phyloP scores from a whole-genome alignment of 371 early-diverging fungal species.

The Syncephalastrum racemosum region DNA sequence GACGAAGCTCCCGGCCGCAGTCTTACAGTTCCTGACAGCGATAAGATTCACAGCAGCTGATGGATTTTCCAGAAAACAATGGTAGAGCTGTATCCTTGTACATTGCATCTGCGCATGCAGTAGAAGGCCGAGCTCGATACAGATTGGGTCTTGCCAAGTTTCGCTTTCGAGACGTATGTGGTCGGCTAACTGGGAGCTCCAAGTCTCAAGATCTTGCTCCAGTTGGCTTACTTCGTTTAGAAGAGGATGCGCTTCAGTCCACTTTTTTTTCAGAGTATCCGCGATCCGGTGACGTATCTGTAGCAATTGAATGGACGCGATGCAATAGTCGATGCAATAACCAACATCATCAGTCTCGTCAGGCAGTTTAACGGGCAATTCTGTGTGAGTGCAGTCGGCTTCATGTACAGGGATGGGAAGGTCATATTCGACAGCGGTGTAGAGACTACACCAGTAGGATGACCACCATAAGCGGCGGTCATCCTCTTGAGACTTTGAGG shows the following conservation, averaged over 20 bases:
- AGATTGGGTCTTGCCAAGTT: slow-evolving; percentile 4
- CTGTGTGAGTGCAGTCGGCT: neutral
- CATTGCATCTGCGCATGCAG: slow-evolving; percentile 10
- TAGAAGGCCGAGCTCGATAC: slow-evolving; percentile 15
- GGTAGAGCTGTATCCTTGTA: slow-evolving; percentile 15
- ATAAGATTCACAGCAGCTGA: slow-evolving; percentile 9
- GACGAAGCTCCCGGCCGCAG: slow-evolving; percentile 1
- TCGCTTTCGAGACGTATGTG: neutral
- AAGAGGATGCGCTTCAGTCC: slow-evolving; percentile 3
- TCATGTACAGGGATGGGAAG: slow-evolving; percentile 10
- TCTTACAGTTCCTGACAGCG: slow-evolving; percentile 10
- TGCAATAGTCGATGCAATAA: slow-evolving; percentile 21
- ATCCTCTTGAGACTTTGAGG: slow-evolving; percentile 6
- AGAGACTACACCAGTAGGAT: slow-evolving; percentile 22
- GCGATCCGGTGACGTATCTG: slow-evolving; percentile 11
- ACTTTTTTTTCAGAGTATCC: neutral
- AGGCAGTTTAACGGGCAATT: slow-evolving; percentile 8
- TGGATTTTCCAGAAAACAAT: slow-evolving; percentile 18
- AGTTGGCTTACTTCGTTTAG: slow-evolving; percentile 9
- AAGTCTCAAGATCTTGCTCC: slow-evolving; percentile 9
- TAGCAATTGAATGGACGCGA: slow-evolving; percentile 17
- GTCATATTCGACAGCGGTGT: slow-evolving; percentile 13
- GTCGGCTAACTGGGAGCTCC: slow-evolving; percentile 6
- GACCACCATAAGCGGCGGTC: slow-evolving; percentile 28
- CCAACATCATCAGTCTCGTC: slow-evolving; percentile 15